A percentile compares a stretch with the other conserved stretches of the same genome.
These are phyloP conservation scores for Petunia axillaris DNA, from an alignment of 257 asterid species.

Conservation along the genomic window DNA sequence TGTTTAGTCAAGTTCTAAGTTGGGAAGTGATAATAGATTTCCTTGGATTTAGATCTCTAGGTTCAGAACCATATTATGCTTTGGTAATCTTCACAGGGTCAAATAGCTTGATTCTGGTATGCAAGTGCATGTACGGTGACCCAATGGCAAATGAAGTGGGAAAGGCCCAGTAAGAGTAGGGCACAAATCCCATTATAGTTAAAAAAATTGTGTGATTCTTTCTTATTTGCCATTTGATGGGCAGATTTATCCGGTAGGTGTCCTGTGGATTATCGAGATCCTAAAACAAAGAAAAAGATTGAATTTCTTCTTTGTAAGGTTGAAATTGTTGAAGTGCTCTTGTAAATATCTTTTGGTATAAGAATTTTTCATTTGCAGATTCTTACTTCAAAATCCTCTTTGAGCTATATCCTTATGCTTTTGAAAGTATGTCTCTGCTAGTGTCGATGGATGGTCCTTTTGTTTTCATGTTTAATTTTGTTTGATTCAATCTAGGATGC, in stretches of 20 bases:
- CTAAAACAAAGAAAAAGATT: neutral
- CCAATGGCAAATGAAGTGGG: neutral
- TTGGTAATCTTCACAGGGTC: neutral
- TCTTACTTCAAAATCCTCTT: neutral
- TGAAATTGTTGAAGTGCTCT: neutral
- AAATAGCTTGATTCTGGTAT: constrained; percentile 3
- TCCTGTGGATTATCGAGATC: neutral
- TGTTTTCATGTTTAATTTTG: neutral
- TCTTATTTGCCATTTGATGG: neutral
- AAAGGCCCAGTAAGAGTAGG: neutral
- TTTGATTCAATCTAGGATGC: neutral
- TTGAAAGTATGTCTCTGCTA: neutral
- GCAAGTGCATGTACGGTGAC: neutral
- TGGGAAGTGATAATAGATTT: neutral
- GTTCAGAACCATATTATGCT: neutral
- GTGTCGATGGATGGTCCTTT: neutral
- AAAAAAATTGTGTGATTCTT: neutral
- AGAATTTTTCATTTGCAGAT: neutral
- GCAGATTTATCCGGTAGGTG: neutral
- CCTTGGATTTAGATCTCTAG: neutral
- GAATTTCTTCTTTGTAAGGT: neutral
- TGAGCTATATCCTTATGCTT: neutral
- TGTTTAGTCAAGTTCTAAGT: neutral
- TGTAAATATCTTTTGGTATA: too few species aligned
- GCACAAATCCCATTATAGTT: neutral